These are phyloP conservation scores for Fusarium brachygibbosum DNA, from an alignment of 2,329 filamentous ascomycete species.

Conservation along the genomic window DNA sequence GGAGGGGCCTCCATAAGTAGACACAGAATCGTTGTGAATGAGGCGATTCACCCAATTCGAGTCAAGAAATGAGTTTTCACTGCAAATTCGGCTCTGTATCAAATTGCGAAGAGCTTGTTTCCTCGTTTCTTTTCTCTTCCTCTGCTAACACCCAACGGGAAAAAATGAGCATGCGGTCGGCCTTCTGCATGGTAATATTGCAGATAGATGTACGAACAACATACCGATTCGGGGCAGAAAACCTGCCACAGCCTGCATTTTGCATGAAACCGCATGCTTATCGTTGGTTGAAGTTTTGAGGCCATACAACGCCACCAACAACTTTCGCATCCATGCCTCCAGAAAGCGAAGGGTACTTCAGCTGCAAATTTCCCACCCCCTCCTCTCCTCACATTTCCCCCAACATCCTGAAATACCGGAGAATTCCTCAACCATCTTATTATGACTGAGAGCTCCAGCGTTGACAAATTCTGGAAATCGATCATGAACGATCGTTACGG, in stretches of 20 bases:
- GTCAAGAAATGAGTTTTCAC: too few species aligned
- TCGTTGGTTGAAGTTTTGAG: neutral
- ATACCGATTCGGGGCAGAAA: too few species aligned
- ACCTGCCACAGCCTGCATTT: neutral
- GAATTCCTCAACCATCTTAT: neutral
- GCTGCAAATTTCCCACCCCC: neutral
- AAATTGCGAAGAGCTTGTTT: too few species aligned
- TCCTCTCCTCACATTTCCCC: neutral
- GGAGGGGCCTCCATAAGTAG: neutral
- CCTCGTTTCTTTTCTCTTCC: neutral
- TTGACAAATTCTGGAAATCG: neutral
- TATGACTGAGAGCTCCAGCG: neutral
- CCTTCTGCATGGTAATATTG: neutral
- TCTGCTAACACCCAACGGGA: fast-evolving
- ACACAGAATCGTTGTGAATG: too few species aligned
- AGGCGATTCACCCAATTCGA: too few species aligned
- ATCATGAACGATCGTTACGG: neutral
- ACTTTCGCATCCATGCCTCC: fast-evolving
- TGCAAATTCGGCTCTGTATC: too few species aligned
- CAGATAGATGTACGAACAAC: neutral
- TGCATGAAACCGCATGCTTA: neutral
- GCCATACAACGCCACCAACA: conserved; percentile 9
- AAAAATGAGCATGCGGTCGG: neutral
- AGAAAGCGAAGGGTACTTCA: neutral
- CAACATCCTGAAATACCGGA: fast-evolving